phyloP scores from a whole-genome alignment of 148 eudicot species.

The Salicornia ramosissima region DNA sequence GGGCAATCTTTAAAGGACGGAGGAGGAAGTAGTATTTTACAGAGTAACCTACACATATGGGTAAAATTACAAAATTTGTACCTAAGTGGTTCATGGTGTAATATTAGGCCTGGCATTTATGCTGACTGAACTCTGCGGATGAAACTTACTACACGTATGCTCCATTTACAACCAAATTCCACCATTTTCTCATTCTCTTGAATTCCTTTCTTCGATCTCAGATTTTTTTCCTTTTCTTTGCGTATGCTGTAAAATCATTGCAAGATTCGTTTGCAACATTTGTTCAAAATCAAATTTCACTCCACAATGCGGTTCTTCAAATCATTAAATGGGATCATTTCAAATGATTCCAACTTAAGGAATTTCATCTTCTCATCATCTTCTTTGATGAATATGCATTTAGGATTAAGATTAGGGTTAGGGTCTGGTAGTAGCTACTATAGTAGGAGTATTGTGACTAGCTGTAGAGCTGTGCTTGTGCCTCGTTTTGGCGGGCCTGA shows the following conservation, averaged over 20 bases:
- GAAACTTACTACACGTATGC: slow-evolving; percentile 34
- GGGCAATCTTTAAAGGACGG: too few relatives aligned
- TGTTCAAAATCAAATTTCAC: not conserved
- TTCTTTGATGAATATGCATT: slow-evolving; percentile 1
- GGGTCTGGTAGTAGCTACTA: slow-evolving; percentile 19
- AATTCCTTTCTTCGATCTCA: not conserved
- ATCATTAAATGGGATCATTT: slow-evolving; percentile 22
- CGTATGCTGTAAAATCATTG: not conserved
- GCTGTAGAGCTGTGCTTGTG: slow-evolving; percentile 75
- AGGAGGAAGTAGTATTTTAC: too few relatives aligned
- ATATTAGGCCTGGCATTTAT: too few relatives aligned
- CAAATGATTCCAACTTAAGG: slow-evolving; percentile 18
- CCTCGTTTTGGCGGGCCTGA: slow-evolving; percentile 87
- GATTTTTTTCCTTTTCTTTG: not conserved
- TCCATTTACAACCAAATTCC: slow-evolving; percentile 18
- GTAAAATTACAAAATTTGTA: too few relatives aligned
- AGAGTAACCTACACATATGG: too few relatives aligned
- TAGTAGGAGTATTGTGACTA: slow-evolving; percentile 45
- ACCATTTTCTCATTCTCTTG: slow-evolving; percentile 18
- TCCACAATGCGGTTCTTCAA: slow-evolving; percentile 48
- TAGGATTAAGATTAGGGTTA: slow-evolving; percentile 39
- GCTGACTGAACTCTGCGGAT: slow-evolving; percentile 32
- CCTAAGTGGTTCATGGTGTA: too few relatives aligned
- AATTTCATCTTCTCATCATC: slow-evolving; percentile 12
- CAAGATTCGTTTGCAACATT: not conserved